Conservation (phyloP, 2,329 filamentous ascomycete species). For the Cladobotryum protrusum region DNA sequence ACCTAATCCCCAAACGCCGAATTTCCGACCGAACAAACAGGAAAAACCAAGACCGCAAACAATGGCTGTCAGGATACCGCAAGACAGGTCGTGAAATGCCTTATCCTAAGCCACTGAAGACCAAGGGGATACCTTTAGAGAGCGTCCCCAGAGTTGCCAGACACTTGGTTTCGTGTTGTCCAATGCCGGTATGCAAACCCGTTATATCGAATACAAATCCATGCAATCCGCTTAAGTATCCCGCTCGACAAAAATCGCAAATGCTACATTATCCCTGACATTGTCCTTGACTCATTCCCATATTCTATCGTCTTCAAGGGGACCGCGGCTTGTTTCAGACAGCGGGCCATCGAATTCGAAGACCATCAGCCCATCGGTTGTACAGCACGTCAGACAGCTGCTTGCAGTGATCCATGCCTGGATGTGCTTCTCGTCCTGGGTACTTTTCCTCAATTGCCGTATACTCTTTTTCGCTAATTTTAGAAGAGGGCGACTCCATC, state of each 20-base stretch:
- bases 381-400: conserved; percentile 88
- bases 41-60: neutral
- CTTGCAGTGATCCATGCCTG: conserved; percentile 88
- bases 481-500: conserved; percentile 34
- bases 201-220: conserved; percentile 17
- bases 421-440: conserved; percentile 46
- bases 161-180: conserved; percentile 5
- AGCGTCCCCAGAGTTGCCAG: neutral
- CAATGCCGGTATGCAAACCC: conserved; percentile 17
- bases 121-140: neutral
- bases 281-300: neutral
- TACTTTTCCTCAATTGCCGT: conserved; percentile 45
- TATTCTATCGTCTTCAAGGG: no score
- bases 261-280: neutral
- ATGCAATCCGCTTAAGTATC: conserved; percentile 12
- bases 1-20: neutral
- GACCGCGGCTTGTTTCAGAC: conserved; percentile 13
- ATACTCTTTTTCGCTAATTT: conserved; percentile 43
- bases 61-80: conserved; percentile 1
- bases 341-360: conserved; percentile 64
- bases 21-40: neutral
- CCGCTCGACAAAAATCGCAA: conserved; percentile 8
- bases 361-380: conserved; percentile 78
- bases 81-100: conserved; percentile 4
- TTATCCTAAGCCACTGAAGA: neutral